Base-by-base conservation (phyloP, 2,329 filamentous ascomycete genomes). In the Alternaria longipes region DNA sequence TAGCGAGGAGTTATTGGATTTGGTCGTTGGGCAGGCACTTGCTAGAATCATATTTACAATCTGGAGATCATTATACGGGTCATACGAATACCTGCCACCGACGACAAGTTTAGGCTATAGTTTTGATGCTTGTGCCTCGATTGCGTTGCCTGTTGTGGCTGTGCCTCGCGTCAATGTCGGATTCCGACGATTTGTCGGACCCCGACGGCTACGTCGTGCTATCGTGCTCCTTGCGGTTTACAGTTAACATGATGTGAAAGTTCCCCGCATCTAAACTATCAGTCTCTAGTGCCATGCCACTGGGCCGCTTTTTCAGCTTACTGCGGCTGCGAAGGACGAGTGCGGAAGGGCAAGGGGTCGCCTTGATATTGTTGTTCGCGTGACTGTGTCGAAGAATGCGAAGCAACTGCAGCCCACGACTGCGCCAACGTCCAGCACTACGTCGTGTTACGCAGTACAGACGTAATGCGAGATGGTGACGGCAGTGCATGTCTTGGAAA, bases 1-100 rank as follows among this genome's bases (percentile, higher is more conserved):
- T 77, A 76, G 74, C 74, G 71, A 67, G 72, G 73, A 69, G 74
- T 76, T 72, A 26, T 38, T 14, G 30, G 32, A 22, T 26, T 30
- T 32, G 34, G 38, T 42, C 11, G 32, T 18, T 38, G 24, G 30
- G 20, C 30, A 36, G 32, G 32, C 30, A 50, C 32, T 16, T 36
- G 30, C 46, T n/a, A 16, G 32, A 24, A 24, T 18, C 22, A 18
- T 38, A 12, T 22, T 38, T 22, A 50, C 20, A 36, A 20, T 50
- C 32, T 22, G 8, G 32, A 11, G n/a, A 50, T 38, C 30, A 36
- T 6, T 4, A 50, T n/a, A 26, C 14, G 7, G 46, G 32, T 16
- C 30, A 50, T 26, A 50, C 18, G 34, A 20, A 50, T 26, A 14
- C 30, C 46, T 14, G 7, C 14, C n/a, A 24, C 46, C 14, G n/a